Evolutionary conservation across 1,284 basidiomycete genomes (phyloP).

Genomic region (Acaromyces ingoldii): DNA sequence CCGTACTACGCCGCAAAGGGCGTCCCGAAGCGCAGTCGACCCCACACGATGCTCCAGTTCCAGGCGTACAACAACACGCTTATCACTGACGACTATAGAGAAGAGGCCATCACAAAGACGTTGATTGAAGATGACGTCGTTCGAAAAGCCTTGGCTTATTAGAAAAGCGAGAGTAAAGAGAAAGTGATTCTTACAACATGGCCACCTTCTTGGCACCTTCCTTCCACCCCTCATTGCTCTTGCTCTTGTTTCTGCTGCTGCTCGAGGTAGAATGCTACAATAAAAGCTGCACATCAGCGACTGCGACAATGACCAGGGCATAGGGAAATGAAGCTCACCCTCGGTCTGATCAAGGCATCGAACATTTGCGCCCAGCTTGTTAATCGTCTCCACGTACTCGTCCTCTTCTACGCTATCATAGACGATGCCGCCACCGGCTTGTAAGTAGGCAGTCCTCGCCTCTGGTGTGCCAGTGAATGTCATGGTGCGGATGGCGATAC

Average conservation of each 20-base stretch:
- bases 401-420: slow-evolving; percentile 96
- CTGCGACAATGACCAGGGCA: neutral
- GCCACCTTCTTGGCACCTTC: too few relatives aligned
- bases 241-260: too few relatives aligned
- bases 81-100: neutral
- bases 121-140: neutral
- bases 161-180: neutral
- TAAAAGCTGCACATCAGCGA: neutral
- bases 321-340: slow-evolving; percentile 57
- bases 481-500: slow-evolving; percentile 98
- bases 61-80: slow-evolving; percentile 3
- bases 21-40: too few relatives aligned
- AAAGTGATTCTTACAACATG: too few relatives aligned
- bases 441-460: neutral
- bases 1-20: too few relatives aligned
- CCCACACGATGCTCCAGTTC: neutral
- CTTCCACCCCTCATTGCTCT: too few relatives aligned
- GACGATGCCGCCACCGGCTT: slow-evolving; percentile 83
- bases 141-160: neutral
- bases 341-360: slow-evolving; percentile 83
- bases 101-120: neutral
- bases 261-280: too few relatives aligned
- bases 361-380: slow-evolving; percentile 85
- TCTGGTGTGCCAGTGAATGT: slow-evolving; percentile 60
- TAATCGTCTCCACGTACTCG: slow-evolving; percentile 91